Evolutionary conservation across 768 basidiomycete genomes (phyloP).

Genomic region (Paxillus ammoniavirescens): DNA sequence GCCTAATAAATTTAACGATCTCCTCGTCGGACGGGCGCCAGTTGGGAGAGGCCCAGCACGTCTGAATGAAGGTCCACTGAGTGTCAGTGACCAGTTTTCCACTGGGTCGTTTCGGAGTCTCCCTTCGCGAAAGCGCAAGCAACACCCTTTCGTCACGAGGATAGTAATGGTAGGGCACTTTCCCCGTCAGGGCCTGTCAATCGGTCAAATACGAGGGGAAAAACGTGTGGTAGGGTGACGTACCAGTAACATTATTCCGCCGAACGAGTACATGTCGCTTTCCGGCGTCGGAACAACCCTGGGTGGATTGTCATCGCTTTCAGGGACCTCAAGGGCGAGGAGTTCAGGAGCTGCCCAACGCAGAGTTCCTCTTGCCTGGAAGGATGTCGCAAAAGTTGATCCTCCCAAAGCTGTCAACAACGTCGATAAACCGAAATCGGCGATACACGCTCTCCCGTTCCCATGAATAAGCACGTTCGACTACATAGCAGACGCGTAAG

Average conservation of each 20-base stretch:
- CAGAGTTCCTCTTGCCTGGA: slow-evolving; percentile 37
- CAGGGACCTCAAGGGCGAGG: slow-evolving; percentile 12
- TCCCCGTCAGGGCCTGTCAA: slow-evolving; percentile 3
- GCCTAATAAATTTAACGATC: too few relatives aligned
- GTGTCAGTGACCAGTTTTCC: not conserved
- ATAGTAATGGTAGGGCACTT: slow-evolving; percentile 5
- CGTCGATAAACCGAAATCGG: slow-evolving; percentile 48
- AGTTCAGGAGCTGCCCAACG: slow-evolving; percentile 49
- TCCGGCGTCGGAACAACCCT: slow-evolving; percentile 14
- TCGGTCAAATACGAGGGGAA: not conserved
- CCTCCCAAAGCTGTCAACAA: slow-evolving; percentile 35
- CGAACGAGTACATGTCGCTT: slow-evolving; percentile 40
- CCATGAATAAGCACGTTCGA: slow-evolving; percentile 47
- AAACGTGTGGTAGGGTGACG: slow-evolving; percentile 29
- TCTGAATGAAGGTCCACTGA: slow-evolving; percentile 4
- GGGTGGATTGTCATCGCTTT: not conserved
- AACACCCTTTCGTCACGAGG: not conserved
- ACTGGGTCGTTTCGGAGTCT: not conserved
- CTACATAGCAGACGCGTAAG: slow-evolving; percentile 12
- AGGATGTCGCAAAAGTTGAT: slow-evolving; percentile 33
- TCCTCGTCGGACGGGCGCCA: not conserved
- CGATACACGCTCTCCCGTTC: slow-evolving; percentile 40
- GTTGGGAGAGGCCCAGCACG: slow-evolving; percentile 1
- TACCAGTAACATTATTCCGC: slow-evolving; percentile 24
- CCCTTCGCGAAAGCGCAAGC: not conserved